phyloP scores from a whole-genome alignment of 2,329 filamentous ascomycete genomes.

The Hymenoscyphus fraxineus region DNA sequence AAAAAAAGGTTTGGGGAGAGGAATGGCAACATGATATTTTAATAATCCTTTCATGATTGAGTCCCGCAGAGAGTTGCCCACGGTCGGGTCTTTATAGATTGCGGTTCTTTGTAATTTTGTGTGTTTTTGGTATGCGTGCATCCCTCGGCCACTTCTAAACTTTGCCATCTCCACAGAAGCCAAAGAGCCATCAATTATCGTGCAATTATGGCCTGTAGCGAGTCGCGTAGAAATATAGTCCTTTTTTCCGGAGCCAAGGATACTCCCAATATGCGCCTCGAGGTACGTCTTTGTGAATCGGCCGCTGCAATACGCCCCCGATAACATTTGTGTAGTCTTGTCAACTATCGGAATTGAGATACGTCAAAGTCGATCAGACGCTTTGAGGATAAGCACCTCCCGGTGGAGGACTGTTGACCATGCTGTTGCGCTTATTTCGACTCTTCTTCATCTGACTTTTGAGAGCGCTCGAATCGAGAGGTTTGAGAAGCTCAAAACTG shows the following conservation, averaged over 20 bases:
- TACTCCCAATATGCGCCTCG: background rate
- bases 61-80: background rate
- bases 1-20: background rate
- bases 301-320: background rate
- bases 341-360: background rate
- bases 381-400: slow-evolving; percentile 28
- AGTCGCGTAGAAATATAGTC: background rate
- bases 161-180: background rate
- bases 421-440: slow-evolving; percentile 87
- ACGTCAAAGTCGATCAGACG: slow-evolving; percentile 15
- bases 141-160: background rate
- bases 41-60: background rate
- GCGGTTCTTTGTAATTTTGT: background rate
- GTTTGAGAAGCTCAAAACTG: slow-evolving; percentile 95
- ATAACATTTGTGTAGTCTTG: background rate
- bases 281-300: background rate
- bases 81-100: background rate
- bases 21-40: background rate
- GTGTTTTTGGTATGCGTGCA: background rate
- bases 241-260: background rate
- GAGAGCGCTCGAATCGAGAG: slow-evolving; percentile 88
- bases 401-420: slow-evolving; percentile 85
- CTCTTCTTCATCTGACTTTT: slow-evolving; percentile 99
- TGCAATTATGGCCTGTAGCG: background rate
- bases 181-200: background rate